phyloP scores from a whole-genome alignment of 2,329 filamentous ascomycete genomes.

The Ascochyta viciae-villosae region DNA sequence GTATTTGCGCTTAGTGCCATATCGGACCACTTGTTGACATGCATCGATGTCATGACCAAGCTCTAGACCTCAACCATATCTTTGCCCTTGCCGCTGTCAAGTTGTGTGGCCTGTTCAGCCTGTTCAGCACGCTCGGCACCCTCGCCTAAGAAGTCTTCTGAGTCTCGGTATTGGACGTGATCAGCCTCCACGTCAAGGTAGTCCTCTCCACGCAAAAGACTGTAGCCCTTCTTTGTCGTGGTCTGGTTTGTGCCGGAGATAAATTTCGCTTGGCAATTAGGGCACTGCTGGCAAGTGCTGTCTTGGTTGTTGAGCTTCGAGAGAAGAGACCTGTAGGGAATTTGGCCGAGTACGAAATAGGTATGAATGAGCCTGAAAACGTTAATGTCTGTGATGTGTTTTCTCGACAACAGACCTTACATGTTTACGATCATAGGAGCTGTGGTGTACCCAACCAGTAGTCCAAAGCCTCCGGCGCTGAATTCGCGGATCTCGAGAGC shows the following conservation, averaged over 20 bases:
- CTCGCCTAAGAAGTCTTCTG: constrained; percentile 15
- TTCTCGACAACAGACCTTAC: not conserved
- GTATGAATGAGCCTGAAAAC: constrained; percentile 4
- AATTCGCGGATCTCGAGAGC: constrained; percentile 5
- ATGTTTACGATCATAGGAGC: constrained; percentile 14
- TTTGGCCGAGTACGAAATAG: constrained; percentile 1
- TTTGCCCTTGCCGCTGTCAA: constrained; percentile 2
- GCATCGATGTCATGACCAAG: not conserved
- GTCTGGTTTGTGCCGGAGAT: not conserved
- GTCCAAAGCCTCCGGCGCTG: constrained; percentile 4
- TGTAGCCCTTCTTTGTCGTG: constrained; percentile 16
- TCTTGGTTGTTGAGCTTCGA: not conserved
- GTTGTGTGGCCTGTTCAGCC: not conserved
- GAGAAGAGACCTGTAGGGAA: constrained; percentile 4
- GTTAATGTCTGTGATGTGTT: not conserved
- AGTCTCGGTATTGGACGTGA: constrained; percentile 12
- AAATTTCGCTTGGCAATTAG: constrained; percentile 12
- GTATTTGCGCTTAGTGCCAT: not conserved
- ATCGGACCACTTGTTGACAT: not conserved
- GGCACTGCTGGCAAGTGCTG: constrained; percentile 9
- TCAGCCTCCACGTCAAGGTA: constrained; percentile 17
- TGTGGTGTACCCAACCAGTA: constrained; percentile 10
- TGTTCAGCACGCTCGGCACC: constrained; percentile 7
- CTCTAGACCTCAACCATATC: not conserved
- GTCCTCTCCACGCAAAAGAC: constrained; percentile 15